Conservation (phyloP, 306 rosid genomes). For the Trifolium fragiferum region DNA sequence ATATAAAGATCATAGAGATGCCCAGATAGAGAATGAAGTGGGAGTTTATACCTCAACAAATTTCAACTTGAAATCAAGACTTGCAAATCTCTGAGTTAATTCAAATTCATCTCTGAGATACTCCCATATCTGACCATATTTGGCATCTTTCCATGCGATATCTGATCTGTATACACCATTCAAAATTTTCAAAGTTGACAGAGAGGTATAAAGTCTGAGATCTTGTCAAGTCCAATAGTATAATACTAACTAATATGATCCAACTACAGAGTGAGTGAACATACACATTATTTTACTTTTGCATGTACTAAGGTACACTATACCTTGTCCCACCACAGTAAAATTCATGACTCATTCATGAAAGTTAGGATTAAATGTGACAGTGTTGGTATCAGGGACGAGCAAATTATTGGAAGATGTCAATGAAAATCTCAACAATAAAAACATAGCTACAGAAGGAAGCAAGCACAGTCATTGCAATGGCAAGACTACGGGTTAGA, state of each 20-base stretch:
- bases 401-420: neutral
- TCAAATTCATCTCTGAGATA: conserved; percentile 96
- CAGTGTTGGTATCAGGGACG: neutral
- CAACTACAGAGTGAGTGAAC: neutral
- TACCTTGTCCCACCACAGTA: neutral
- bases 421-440: neutral
- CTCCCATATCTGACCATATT: conserved; percentile 99
- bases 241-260: neutral
- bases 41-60: conserved; percentile 78
- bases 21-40: conserved; percentile 5
- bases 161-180: conserved; percentile 72
- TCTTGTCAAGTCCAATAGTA: conserved; percentile 4
- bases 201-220: neutral
- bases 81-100: conserved; percentile 90
- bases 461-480: neutral
- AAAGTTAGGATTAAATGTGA: neutral
- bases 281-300: neutral
- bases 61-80: conserved; percentile 96
- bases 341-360: neutral
- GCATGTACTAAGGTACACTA: neutral
- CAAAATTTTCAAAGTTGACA: conserved; percentile 1
- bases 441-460: neutral
- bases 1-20: neutral
- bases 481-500: neutral
- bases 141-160: conserved; percentile 99